Conservation (phyloP, 305 asterid genomes). For the Fraxinus albicans region DNA sequence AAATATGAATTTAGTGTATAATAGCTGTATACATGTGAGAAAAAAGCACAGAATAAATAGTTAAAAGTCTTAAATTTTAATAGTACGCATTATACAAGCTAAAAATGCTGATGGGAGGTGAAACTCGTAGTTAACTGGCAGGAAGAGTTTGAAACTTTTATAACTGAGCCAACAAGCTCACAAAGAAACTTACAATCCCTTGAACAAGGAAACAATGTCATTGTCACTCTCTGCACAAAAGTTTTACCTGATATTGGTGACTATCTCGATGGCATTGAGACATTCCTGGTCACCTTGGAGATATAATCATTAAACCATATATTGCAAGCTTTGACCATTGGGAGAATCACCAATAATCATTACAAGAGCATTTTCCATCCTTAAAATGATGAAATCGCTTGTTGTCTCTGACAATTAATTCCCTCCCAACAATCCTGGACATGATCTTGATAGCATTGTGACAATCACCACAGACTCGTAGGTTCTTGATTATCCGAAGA, state of each 20-base stretch:
- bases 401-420: constrained; percentile 85
- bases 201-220: background rate
- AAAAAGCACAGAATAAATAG: background rate
- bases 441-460: constrained; percentile 94
- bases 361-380: constrained; percentile 92
- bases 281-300: constrained; percentile 7
- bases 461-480: constrained; percentile 91
- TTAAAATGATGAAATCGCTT: constrained; percentile 91
- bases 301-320: constrained; percentile 4
- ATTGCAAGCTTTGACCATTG: background rate
- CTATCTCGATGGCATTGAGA: background rate
- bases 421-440: constrained; percentile 97
- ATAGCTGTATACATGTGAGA: background rate
- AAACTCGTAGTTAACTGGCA: constrained; percentile 15
- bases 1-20: background rate
- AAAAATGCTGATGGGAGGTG: background rate
- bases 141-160: constrained; percentile 21
- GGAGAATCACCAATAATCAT: constrained; percentile 75
- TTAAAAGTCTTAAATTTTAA: no score
- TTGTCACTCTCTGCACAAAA: constrained; percentile 14
- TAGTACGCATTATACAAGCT: constrained; percentile 29
- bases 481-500: constrained; percentile 75
- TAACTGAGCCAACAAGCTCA: constrained; percentile 17
- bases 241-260: constrained; percentile 3
- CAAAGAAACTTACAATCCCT: constrained; percentile 10